Conservation (phyloP, 345 rosid genomes). For the Populus simonii region DNA sequence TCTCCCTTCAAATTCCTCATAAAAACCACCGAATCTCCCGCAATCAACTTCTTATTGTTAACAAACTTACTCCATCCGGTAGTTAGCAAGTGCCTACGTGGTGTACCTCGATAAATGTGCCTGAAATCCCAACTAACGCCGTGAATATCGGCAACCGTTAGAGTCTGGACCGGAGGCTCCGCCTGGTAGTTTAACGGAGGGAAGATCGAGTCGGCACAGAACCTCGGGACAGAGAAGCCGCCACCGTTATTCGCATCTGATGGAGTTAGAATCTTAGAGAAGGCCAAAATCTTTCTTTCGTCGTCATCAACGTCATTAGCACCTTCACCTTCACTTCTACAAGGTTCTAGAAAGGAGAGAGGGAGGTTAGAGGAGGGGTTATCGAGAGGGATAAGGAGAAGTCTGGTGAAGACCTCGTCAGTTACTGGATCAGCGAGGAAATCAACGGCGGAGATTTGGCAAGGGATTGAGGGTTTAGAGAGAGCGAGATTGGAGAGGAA, state of each 20-base stretch:
- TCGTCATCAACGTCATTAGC: constrained; percentile 27
- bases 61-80: constrained; percentile 99
- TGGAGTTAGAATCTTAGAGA: constrained; percentile 73
- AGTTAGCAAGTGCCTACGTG: constrained; percentile 78
- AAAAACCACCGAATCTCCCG: constrained; percentile 85
- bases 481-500: constrained; percentile 24
- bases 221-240: constrained; percentile 91
- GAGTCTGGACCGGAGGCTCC: constrained; percentile 81
- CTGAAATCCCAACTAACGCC: constrained; percentile 74
- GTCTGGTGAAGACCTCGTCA: constrained; percentile 66
- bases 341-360: constrained; percentile 6
- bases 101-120: constrained; percentile 88
- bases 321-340: constrained; percentile 8
- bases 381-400: constrained; percentile 36
- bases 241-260: constrained; percentile 97
- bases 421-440: constrained; percentile 66
- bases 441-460: constrained; percentile 49
- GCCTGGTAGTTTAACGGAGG: constrained; percentile 71
- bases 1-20: constrained; percentile 55
- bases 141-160: constrained; percentile 62
- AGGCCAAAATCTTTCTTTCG: constrained; percentile 43
- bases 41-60: constrained; percentile 74
- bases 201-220: constrained; percentile 82
- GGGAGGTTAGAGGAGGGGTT: not conserved
- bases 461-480: constrained; percentile 35